Evolutionary conservation across 2,329 filamentous ascomycete species (phyloP), one percentile per base, ranked within the genome.

Genomic region (Alternaria angustiovoidea): DNA sequence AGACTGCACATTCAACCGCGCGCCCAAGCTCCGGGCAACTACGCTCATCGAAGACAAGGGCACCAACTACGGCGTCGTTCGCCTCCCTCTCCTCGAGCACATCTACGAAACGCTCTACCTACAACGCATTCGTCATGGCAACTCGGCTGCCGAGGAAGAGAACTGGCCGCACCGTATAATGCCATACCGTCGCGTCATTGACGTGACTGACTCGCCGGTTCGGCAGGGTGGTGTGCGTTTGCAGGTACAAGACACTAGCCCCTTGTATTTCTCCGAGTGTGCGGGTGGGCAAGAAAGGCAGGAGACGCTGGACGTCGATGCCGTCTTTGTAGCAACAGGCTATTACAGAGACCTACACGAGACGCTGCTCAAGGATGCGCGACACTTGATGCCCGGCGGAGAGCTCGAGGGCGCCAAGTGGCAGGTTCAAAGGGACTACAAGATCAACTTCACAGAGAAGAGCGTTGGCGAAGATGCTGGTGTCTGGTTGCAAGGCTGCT

Each of bases 21-120:
- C 89, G 0, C 81, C 88, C 1, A 82, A 84, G 44, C 83, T 89
- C 62, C 90, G 94, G 49, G 81, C 85, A 32, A 79, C 81, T 14
- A 82, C 83, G 26, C 82, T 97, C 52, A 81, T 84, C 16, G 88
- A 89, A 53, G 92, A 96, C 68, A 90, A 91, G 61, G 89, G 88
- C 30, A 98, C 94, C 62, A 98, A 98, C 82, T 98, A 98, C 78
- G 91, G 93, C 53, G 94, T 98, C 5, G 94, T 99, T 4, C 89
- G 94, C 7, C 86, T 97, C n/a, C 88, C 92, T 67, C 86, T 98
- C 51, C 91, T 98, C 59, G 94, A 98, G 78, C 87, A 90, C 58
- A 87, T 98, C 30, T 98, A 96, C 79, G 89, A 94, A 78, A 87
- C 87, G 57, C 89, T 97, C 81, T 98, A 98, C 80, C 86, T 93